Evolutionary conservation across 441 rosid species (phyloP), one percentile per base, ranked within the genome.

Genomic region (Adansonia rubrostipa): DNA sequence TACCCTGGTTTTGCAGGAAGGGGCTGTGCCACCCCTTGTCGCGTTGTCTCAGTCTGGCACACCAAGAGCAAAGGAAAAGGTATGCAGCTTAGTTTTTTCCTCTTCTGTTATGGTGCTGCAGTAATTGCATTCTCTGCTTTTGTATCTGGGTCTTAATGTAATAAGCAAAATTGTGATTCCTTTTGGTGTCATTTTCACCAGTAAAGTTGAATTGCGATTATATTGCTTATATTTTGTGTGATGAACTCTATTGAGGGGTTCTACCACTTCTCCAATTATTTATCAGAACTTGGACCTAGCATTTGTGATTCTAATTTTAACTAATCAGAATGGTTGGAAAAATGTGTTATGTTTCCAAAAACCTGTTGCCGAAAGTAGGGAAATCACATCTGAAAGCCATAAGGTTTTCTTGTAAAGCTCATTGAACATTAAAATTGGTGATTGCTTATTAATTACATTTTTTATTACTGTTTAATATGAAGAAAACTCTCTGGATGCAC

Each of bases 1-100:
- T 84, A 89, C 87, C 68, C 82, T 96, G 82, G 97, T 96, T 82
- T 87, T 93, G 85, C 98, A 91, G 88, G 99, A 96, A 87, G 99
- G 99, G 22, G 99, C 96, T 13, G 91, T 96, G 80, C 98, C 99
- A 84, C 99, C 99, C 24, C 94, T 96, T 77, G 97, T 96, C 74
- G 94, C 93, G 51, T 87, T 96, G 88, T 96, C 97, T n/a, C 98
- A 92, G 82, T 90, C 94, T 19, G 99, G 99, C 80, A 92, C 97
- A 10, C 94, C 88, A 69, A 89, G 99, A 86, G 98, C 94, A 53
- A 96, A 89, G 84, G 98, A 93, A 85, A 96, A 96, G 97, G 99
- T 96, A 88, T 58, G 79, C 20, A 73, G 74, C 75, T 75, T 19
- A 70, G 9, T 28, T 15, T 53, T 62, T 47, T 64, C 17, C 69